A percentile compares a stretch with the other conserved stretches of the same genome.
These are phyloP conservation scores for Nectriaceae sp. DNA, from an alignment of 2,329 filamentous ascomycete species.

Conservation along the genomic window DNA sequence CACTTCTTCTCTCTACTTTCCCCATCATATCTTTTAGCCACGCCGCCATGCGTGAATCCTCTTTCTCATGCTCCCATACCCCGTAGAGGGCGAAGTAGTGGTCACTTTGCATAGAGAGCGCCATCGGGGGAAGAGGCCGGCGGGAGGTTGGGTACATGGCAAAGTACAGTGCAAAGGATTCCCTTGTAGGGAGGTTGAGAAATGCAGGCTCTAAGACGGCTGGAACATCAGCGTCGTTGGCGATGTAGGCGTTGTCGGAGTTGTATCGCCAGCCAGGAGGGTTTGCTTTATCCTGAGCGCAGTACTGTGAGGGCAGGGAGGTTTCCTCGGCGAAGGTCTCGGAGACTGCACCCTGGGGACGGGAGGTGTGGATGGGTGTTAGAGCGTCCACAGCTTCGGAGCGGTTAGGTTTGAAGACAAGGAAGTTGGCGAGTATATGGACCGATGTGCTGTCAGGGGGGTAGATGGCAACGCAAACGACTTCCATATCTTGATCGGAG, in stretches of 20 bases:
- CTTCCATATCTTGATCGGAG: not conserved
- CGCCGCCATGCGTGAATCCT: slow-evolving; percentile 43
- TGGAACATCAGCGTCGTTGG: slow-evolving; percentile 47
- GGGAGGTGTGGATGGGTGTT: slow-evolving; percentile 33
- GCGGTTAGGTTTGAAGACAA: slow-evolving; percentile 41
- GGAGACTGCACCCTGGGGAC: slow-evolving; percentile 38
- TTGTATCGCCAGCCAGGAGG: slow-evolving; percentile 51
- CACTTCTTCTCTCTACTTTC: slow-evolving; percentile 40
- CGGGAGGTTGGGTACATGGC: slow-evolving; percentile 50
- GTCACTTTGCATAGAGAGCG: slow-evolving; percentile 54
- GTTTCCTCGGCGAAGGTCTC: slow-evolving; percentile 43
- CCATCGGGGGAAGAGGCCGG: slow-evolving; percentile 48
- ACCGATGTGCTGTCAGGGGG: not conserved
- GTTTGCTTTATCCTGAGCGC: slow-evolving; percentile 46
- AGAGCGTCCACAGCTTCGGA: slow-evolving; percentile 38
- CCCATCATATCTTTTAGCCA: slow-evolving; percentile 48
- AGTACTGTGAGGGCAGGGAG: slow-evolving; percentile 42
- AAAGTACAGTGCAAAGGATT: slow-evolving; percentile 51
- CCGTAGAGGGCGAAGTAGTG: slow-evolving; percentile 58
- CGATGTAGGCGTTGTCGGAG: slow-evolving; percentile 52
- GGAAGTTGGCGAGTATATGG: slow-evolving; percentile 22
- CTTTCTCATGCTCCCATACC: slow-evolving; percentile 47
- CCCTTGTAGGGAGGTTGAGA: slow-evolving; percentile 45
- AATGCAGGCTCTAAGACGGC: slow-evolving; percentile 48
- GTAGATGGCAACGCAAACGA: not conserved